Percentiles rank a stretch among this genome's conserved stretches.
Conservation (phyloP, 805 yeast genomes). For the Saccharomyces kudriavzevii region DNA sequence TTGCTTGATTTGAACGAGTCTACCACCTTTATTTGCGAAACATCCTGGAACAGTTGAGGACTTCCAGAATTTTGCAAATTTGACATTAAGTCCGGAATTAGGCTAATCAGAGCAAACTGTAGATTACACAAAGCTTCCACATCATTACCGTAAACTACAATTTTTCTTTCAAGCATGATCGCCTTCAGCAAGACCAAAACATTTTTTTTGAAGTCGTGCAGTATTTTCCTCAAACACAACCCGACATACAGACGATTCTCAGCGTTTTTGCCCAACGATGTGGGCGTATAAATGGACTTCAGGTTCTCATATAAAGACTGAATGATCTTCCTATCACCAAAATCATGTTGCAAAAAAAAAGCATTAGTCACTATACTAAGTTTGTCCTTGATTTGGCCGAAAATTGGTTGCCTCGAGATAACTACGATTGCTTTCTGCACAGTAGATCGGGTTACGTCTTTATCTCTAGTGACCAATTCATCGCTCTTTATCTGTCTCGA, state of each 20-base stretch:
- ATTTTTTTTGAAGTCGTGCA: conserved; percentile 50
- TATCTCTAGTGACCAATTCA: conserved; percentile 47
- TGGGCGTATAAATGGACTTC: conserved; percentile 34
- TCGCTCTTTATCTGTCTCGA: conserved; percentile 70
- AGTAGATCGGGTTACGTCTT: conserved; percentile 72
- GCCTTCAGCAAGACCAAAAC: conserved; percentile 67
- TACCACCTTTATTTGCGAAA: conserved; percentile 46
- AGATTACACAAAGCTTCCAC: conserved; percentile 73
- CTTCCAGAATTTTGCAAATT: conserved; percentile 73
- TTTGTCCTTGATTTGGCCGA: conserved; percentile 82
- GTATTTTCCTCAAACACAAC: conserved; percentile 56
- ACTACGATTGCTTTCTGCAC: conserved; percentile 90
- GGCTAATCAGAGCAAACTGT: conserved; percentile 75
- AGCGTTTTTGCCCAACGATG: conserved; percentile 24
- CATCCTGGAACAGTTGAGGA: conserved; percentile 53
- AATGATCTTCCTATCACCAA: conserved; percentile 60
- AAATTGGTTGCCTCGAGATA: conserved; percentile 77
- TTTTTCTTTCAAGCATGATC: conserved; percentile 61
- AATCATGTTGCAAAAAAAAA: conserved; percentile 73
- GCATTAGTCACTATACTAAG: conserved; percentile 81
- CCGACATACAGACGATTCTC: conserved; percentile 68
- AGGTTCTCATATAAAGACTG: conserved; percentile 64
- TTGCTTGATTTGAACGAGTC: conserved; percentile 69
- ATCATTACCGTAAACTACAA: conserved; percentile 71
- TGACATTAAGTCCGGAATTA: conserved; percentile 73